Conservation (phyloP, 495 filamentous ascomycete genomes). For the Rostrohypoxylon terebratum region DNA sequence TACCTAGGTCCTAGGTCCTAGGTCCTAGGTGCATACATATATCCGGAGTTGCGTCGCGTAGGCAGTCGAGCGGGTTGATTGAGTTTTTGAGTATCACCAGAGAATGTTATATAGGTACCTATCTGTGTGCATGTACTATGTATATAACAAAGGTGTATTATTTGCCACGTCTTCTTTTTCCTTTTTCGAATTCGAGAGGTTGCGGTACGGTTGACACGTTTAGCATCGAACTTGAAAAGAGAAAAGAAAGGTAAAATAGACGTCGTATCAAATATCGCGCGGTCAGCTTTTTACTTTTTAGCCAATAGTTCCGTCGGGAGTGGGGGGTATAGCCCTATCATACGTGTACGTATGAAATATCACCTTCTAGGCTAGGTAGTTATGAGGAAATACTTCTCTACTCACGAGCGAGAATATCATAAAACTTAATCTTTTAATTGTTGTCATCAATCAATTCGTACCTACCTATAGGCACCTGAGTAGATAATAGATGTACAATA, state of each 20-base stretch:
- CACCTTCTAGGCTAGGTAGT: too few relatives aligned
- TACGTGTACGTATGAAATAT: too few relatives aligned
- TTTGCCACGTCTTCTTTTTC: background rate
- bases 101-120: background rate
- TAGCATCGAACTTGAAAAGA: conserved; percentile 1
- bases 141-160: conserved; percentile 1
- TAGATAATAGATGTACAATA: conserved; percentile 29
- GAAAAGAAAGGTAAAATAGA: background rate
- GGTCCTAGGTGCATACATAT: background rate
- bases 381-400: too few relatives aligned
- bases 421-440: background rate
- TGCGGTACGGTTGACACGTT: conserved; percentile 5
- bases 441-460: conserved; percentile 8
- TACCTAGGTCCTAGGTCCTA: background rate
- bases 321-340: too few relatives aligned
- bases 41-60: background rate
- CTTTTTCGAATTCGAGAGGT: conserved; percentile 6
- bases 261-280: background rate
- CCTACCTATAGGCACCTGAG: too few relatives aligned
- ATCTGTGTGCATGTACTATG: background rate
- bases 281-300: background rate
- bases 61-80: background rate
- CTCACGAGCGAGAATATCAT: too few relatives aligned
- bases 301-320: too few relatives aligned
- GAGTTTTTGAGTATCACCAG: background rate